Evolutionary conservation across 2,329 filamentous ascomycete genomes (phyloP).

Genomic region (Cordyceps cicadae): DNA sequence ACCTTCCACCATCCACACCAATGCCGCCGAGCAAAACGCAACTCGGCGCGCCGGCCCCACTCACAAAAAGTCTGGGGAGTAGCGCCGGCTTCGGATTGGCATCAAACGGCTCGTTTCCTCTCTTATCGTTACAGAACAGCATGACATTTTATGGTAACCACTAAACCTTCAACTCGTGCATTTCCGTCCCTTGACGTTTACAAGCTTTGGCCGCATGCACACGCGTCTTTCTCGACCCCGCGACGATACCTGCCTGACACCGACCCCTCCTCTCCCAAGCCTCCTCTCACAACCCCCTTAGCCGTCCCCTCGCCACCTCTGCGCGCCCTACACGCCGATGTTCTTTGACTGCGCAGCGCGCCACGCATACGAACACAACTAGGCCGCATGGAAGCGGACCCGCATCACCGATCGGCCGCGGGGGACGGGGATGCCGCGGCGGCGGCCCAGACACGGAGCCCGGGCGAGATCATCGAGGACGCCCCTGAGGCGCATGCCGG

Average conservation of each 20-base stretch:
- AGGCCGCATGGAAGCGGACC: neutral
- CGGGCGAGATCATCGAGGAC: neutral
- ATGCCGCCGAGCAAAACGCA: neutral
- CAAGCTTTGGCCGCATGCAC: neutral
- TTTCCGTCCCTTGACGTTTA: too few species aligned
- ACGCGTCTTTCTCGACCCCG: neutral
- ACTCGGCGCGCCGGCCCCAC: conserved; percentile 6
- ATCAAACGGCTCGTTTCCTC: neutral
- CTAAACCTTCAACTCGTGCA: neutral
- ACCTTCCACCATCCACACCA: neutral
- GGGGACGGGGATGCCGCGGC: neutral
- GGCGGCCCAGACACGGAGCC: neutral
- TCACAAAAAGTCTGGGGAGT: conserved; percentile 2
- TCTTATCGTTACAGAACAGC: neutral
- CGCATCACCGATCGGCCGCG: neutral
- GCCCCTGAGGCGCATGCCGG: neutral
- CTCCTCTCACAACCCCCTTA: neutral
- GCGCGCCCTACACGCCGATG: neutral
- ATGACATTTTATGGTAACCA: neutral
- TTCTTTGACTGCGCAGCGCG: neutral
- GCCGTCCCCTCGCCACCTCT: neutral
- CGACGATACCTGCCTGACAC: neutral
- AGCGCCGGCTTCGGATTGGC: conserved; percentile 2
- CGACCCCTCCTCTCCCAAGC: neutral
- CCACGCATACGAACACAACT: neutral